Evolutionary conservation across 1,284 basidiomycete species (phyloP).

Genomic region (Singerocomus inundabilis): DNA sequence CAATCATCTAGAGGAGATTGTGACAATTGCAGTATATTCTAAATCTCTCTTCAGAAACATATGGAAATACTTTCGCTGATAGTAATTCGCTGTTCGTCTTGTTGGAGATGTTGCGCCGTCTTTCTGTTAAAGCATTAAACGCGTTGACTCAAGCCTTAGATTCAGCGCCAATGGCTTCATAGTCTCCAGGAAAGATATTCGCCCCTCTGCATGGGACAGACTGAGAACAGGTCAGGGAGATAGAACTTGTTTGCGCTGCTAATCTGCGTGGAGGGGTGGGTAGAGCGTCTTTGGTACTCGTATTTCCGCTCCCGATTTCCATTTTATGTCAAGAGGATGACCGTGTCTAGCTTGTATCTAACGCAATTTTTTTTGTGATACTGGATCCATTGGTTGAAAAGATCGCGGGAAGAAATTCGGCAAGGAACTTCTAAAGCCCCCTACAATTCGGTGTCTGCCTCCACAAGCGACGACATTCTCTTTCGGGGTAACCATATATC

Average conservation of each 20-base stretch:
- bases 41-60: constrained; percentile 56
- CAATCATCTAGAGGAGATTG: constrained; percentile 65
- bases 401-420: constrained; percentile 5
- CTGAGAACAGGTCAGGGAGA: constrained; percentile 12
- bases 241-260: constrained; percentile 6
- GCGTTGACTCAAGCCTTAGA: constrained; percentile 63
- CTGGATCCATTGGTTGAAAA: constrained; percentile 1
- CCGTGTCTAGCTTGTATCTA: constrained; percentile 2
- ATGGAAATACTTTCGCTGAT: constrained; percentile 60
- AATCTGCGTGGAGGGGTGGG: constrained; percentile 4
- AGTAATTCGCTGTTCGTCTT: constrained; percentile 61
- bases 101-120: constrained; percentile 59
- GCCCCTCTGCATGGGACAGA: constrained; percentile 7
- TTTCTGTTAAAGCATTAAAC: constrained; percentile 57
- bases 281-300: not conserved
- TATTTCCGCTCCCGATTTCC: not conserved
- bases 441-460: not conserved
- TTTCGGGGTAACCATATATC: not conserved
- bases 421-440: constrained; percentile 4
- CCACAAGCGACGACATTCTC: not conserved
- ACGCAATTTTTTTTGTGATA: constrained; percentile 1
- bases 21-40: constrained; percentile 64
- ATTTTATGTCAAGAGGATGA: constrained; percentile 15
- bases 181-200: constrained; percentile 8
- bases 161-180: constrained; percentile 36